phyloP scores from a whole-genome alignment of 2,329 filamentous ascomycete genomes.

The Colletotrichum lentis region DNA sequence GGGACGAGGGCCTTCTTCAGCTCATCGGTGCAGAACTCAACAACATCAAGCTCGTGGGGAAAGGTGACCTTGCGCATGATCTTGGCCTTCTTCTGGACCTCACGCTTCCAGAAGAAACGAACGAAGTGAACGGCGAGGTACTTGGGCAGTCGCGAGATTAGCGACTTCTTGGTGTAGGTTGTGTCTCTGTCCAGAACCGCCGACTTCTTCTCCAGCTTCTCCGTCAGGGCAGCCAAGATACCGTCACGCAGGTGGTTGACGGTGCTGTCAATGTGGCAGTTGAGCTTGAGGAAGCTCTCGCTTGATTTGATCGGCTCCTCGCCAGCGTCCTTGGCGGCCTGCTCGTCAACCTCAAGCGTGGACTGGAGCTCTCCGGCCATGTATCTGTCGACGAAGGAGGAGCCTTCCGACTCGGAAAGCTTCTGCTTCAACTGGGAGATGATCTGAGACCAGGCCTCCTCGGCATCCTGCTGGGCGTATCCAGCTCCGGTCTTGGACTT shows the following conservation, averaged over 20 bases:
- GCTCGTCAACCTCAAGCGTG: constrained; percentile 83
- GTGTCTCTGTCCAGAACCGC: constrained; percentile 79
- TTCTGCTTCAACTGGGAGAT: constrained; percentile 82
- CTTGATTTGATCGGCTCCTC: constrained; percentile 73
- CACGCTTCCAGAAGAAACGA: constrained; percentile 96
- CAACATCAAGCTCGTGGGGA: constrained; percentile 87
- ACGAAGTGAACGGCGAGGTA: constrained; percentile 98
- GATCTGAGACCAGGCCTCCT: constrained; percentile 98
- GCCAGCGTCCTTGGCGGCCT: constrained; percentile 75
- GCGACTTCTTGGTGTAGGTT: constrained; percentile 88
- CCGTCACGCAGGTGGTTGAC: constrained; percentile 94
- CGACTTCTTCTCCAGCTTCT: constrained; percentile 91
- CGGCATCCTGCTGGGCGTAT: constrained; percentile 97
- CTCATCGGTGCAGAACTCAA: constrained; percentile 95
- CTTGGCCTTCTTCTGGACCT: constrained; percentile 97
- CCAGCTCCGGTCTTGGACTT: constrained; percentile 81
- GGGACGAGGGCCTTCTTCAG: constrained; percentile 84
- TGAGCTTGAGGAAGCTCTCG: constrained; percentile 88
- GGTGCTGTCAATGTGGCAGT: constrained; percentile 89
- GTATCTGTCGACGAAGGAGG: constrained; percentile 88
- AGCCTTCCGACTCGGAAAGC: constrained; percentile 62
- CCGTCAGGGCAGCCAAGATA: constrained; percentile 79
- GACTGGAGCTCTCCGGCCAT: constrained; percentile 85
- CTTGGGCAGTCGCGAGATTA: constrained; percentile 88
- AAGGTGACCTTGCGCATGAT: constrained; percentile 99